Conservation (phyloP, 345 rosid genomes). For the Arabidopsis suecica region DNA sequence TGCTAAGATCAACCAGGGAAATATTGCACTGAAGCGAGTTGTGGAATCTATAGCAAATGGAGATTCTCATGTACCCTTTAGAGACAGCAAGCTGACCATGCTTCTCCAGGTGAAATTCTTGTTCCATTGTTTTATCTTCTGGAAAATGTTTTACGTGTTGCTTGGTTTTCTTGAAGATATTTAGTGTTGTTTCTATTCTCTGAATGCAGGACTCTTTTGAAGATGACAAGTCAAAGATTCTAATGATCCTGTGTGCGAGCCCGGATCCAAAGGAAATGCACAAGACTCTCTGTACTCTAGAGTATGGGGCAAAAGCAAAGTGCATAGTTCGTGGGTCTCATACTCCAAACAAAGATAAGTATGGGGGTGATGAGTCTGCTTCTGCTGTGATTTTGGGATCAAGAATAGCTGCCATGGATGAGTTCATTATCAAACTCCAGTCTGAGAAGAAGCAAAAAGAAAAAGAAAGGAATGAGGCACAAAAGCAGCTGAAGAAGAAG, state of each 20-base stretch:
- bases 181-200: slow-evolving; percentile 15
- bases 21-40: slow-evolving; percentile 90
- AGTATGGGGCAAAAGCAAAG: slow-evolving; percentile 98
- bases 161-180: slow-evolving; percentile 7
- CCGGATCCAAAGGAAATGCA: slow-evolving; percentile 95
- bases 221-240: slow-evolving; percentile 91
- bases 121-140: not conserved
- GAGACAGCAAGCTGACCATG: slow-evolving; percentile 98
- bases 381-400: slow-evolving; percentile 69
- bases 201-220: slow-evolving; percentile 89
- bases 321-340: slow-evolving; percentile 92
- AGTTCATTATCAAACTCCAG: slow-evolving; percentile 80
- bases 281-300: slow-evolving; percentile 95
- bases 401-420: slow-evolving; percentile 90
- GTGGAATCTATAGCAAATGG: slow-evolving; percentile 99
- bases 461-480: slow-evolving; percentile 79
- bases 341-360: slow-evolving; percentile 70
- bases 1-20: slow-evolving; percentile 96
- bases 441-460: slow-evolving; percentile 84
- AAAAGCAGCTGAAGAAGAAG: slow-evolving; percentile 72
- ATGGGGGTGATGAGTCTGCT: slow-evolving; percentile 65
- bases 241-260: slow-evolving; percentile 95
- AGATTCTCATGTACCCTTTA: slow-evolving; percentile 96
- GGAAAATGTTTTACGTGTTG: not conserved
- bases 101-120: slow-evolving; percentile 70